Conservation (phyloP, 2,329 filamentous ascomycete genomes). For the Verticillium longisporum region DNA sequence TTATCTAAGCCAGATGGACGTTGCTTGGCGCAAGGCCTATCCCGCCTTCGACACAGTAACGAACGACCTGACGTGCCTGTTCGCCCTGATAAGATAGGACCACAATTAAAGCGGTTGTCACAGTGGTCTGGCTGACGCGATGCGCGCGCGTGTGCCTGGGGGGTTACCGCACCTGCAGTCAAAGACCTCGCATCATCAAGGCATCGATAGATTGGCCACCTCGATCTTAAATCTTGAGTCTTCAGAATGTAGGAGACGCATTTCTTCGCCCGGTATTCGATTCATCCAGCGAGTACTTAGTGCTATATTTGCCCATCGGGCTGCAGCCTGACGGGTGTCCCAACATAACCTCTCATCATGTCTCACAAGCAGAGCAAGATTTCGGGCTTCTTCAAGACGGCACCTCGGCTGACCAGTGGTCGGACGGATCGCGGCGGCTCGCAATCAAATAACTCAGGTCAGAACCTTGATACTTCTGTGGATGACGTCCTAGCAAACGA, state of each 20-base stretch:
- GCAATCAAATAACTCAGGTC: neutral
- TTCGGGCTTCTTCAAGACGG: constrained; percentile 31
- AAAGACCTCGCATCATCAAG: no score
- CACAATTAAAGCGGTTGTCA: neutral
- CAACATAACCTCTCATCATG: neutral
- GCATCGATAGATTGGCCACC: no score
- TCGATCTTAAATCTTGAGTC: no score
- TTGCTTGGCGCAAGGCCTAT: no score
- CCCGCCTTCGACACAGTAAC: no score
- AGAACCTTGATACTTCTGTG: neutral
- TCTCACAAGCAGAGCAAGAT: constrained; percentile 23
- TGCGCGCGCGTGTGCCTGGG: neutral
- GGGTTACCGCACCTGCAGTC: no score
- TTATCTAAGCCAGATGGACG: neutral
- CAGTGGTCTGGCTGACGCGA: neutral
- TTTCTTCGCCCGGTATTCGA: no score
- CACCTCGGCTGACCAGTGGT: neutral
- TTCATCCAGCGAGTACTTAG: no score
- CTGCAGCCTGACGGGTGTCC: neutral
- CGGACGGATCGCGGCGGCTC: neutral
- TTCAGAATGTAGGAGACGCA: no score
- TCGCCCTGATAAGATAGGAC: neutral
- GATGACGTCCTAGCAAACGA: neutral
- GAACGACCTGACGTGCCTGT: no score
- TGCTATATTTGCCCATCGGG: no score